Conservation (phyloP, 176 grass and related monocot species). For the barley (Hordeum vulgare) region DNA sequence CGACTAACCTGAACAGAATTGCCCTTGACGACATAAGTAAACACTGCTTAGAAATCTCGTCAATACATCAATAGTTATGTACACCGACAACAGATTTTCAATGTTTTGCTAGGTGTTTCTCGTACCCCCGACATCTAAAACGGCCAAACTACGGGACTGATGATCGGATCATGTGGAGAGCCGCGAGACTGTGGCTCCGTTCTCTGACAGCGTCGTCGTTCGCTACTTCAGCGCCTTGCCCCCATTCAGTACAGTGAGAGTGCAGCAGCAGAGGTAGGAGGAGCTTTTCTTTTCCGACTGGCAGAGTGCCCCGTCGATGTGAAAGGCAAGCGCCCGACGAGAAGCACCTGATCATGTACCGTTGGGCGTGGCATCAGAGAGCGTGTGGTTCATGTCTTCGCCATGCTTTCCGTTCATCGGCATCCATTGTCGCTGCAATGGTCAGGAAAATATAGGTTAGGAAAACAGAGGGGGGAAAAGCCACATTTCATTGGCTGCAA, state of each 20-base stretch:
- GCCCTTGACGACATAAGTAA: not conserved
- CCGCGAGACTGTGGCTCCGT: not conserved
- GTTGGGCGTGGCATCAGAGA: conserved; percentile 32
- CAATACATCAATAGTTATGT: conserved; percentile 11
- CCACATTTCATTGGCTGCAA: not conserved
- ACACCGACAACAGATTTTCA: not conserved
- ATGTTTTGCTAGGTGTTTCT: not conserved
- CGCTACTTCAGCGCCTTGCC: not conserved
- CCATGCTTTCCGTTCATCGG: conserved; percentile 76
- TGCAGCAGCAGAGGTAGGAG: not conserved
- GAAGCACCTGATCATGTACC: conserved; percentile 31
- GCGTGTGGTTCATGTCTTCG: conserved; percentile 47
- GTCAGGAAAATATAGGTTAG: not conserved
- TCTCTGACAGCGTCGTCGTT: not conserved
- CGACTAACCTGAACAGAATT: not conserved
- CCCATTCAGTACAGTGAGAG: not conserved
- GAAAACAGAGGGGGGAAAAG: not conserved
- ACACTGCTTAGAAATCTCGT: not conserved
- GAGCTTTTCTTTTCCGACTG: not conserved
- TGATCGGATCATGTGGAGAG: too few relatives aligned
- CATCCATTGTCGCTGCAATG: conserved; percentile 52
- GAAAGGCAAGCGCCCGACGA: conserved; percentile 2
- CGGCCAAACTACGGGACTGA: conserved; percentile 14
- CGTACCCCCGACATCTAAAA: not conserved
- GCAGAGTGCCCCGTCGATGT: conserved; percentile 1